phyloP scores from a whole-genome alignment of 768 basidiomycete species.

The Naganishia vishniacii region DNA sequence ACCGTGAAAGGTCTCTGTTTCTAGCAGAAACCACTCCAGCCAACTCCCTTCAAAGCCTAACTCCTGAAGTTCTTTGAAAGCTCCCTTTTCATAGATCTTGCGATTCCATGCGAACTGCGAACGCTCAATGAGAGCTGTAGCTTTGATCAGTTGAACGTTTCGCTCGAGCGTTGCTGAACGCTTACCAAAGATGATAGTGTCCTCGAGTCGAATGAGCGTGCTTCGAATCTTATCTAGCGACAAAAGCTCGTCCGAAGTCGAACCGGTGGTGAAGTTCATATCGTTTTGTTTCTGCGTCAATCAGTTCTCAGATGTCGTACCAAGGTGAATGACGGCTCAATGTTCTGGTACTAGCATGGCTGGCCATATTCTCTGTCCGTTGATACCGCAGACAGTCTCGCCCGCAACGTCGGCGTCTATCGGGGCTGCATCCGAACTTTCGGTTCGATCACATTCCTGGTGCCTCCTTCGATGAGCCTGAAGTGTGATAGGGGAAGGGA shows the following conservation, averaged over 20 bases:
- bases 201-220: slow-evolving; percentile 82
- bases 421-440: background rate
- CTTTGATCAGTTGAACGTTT: background rate
- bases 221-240: slow-evolving; percentile 82
- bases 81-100: slow-evolving; percentile 73
- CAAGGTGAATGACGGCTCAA: no score
- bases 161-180: slow-evolving; percentile 13
- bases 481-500: no score
- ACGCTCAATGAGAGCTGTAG: slow-evolving; percentile 75
- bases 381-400: background rate
- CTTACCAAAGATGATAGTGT: slow-evolving; percentile 88
- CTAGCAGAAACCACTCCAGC: slow-evolving; percentile 96
- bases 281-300: background rate
- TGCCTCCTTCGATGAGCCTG: background rate
- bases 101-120: slow-evolving; percentile 95
- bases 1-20: slow-evolving; percentile 94
- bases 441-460: slow-evolving; percentile 20
- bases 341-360: no score
- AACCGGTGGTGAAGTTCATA: slow-evolving; percentile 48
- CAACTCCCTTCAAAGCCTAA: slow-evolving; percentile 77
- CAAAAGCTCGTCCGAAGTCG: slow-evolving; percentile 60
- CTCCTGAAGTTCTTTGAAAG: slow-evolving; percentile 69
- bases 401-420: background rate
- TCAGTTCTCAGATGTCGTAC: no score
- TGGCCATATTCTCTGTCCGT: no score